Base-by-base conservation (phyloP, 2,329 filamentous ascomycete genomes). In the Colletotrichum karsti region DNA sequence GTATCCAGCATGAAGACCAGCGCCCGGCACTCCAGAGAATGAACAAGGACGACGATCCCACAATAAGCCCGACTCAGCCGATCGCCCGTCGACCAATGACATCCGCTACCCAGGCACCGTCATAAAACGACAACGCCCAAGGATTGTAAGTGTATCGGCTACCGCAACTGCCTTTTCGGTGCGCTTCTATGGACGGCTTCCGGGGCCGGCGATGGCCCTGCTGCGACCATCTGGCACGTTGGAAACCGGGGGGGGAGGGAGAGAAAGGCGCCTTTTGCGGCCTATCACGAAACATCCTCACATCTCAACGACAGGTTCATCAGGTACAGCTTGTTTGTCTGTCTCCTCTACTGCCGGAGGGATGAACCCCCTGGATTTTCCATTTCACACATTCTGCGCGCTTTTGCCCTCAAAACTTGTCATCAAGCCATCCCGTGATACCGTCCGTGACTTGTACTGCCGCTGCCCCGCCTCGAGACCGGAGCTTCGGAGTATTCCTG, bases 11-110 rank as follows among this genome's bases (percentile, higher is more conserved):
- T 51, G 59, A 41, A 63, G 39, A 51, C 9, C 58, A 30, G 15
- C 48, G 57, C 42, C 41, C 63, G 63, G 58, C 58, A 56, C 48
- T 61, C 51, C 7, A 35, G n/a, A 50, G 15, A 28, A 26, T 24
- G 39, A 48, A 26, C 44, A 48, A 5, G 28, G 37, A 24, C 30
- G 66, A 59, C 41, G 62, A 66, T 66, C 66, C 62, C 62, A 66
- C 42, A 68, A 61, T 66, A 66, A 61, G 61, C 54, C 65, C 61
- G 60, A 56, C 65, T 51, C 54, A 61, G 46, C 62, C 66, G 62
- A 55, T 67, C 48, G 26, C 18, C n/a, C 13, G n/a, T 24, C 46
- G 37, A 28, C 64, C 64, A 63, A 53, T 48, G 51, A 22, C 50
- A 51, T 55, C 42, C 28, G 20, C 48, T 33, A 33, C 15, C 48